Evolutionary conservation across 805 yeast species (phyloP).

Genomic region (Yarrowia bubula): DNA sequence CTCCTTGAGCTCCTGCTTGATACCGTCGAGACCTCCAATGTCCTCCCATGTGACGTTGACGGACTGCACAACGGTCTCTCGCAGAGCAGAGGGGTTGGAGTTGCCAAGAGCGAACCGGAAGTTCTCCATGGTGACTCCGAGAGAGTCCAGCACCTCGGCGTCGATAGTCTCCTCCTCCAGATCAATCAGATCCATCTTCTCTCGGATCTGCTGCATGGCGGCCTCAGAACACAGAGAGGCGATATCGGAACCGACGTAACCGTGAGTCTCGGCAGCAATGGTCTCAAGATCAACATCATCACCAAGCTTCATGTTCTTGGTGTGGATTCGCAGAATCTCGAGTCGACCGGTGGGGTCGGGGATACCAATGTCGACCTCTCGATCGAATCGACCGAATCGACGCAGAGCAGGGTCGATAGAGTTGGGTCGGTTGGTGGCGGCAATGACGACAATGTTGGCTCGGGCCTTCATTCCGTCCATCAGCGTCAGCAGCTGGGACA

Average conservation of each 20-base stretch:
- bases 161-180: slow-evolving; percentile 95
- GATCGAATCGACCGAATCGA: slow-evolving; percentile 86
- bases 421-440: slow-evolving; percentile 91
- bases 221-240: slow-evolving; percentile 99
- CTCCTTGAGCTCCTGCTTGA: slow-evolving; percentile 95
- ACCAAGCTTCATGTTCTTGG: slow-evolving; percentile 95
- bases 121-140: slow-evolving; percentile 99
- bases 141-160: slow-evolving; percentile 91
- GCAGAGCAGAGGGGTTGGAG: slow-evolving; percentile 97
- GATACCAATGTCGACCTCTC: slow-evolving; percentile 84
- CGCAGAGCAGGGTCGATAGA: slow-evolving; percentile 81
- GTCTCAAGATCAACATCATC: slow-evolving; percentile 95
- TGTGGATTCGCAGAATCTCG: slow-evolving; percentile 94
- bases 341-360: slow-evolving; percentile 85
- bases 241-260: slow-evolving; percentile 98
- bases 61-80: slow-evolving; percentile 98
- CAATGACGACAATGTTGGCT: slow-evolving; percentile 95
- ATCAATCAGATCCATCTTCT: slow-evolving; percentile 97
- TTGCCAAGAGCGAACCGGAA: slow-evolving; percentile 96
- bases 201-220: slow-evolving; percentile 99
- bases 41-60: slow-evolving; percentile 99
- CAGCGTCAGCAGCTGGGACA: slow-evolving; percentile 91
- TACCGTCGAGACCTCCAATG: slow-evolving; percentile 96
- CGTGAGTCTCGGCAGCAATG: slow-evolving; percentile 96
- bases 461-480: slow-evolving; percentile 99